A percentile compares a stretch with the other conserved stretches of the same genome.
phyloP scores from a whole-genome alignment of 2,329 filamentous ascomycete species.

The Fulvia fulva region DNA sequence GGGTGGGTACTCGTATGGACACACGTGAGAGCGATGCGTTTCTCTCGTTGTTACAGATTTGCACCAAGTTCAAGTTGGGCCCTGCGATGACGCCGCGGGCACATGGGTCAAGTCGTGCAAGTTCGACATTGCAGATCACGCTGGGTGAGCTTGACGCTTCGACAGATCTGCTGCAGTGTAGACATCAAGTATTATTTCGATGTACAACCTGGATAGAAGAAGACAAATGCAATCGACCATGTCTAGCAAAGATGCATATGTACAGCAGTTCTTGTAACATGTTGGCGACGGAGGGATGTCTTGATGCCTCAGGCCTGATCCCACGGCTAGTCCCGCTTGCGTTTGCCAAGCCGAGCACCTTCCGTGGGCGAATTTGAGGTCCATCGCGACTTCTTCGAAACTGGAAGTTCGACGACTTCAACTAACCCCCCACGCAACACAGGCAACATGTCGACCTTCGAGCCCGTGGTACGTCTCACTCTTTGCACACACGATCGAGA shows the following conservation, averaged over 20 bases:
- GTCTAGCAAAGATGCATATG: too few species aligned
- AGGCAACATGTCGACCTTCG: constrained; percentile 62
- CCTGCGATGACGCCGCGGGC: constrained; percentile 5
- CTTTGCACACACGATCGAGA: background rate
- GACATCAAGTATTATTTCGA: too few species aligned
- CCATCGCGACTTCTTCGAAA: background rate
- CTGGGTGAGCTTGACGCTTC: too few species aligned
- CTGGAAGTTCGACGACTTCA: background rate
- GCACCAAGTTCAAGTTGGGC: background rate
- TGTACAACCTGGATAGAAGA: too few species aligned
- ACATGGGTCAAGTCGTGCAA: constrained; percentile 7
- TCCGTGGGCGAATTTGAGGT: too few species aligned
- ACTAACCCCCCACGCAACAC: constrained; percentile 6
- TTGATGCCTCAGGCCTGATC: background rate
- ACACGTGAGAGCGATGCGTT: constrained; percentile 5
- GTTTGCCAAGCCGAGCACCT: too few species aligned
- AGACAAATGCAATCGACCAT: too few species aligned
- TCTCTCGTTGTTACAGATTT: constrained; percentile 1
- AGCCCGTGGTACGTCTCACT: constrained; percentile 57
- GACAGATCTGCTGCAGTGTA: too few species aligned
- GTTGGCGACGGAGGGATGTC: too few species aligned
- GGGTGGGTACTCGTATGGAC: background rate
- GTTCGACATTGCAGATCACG: background rate
- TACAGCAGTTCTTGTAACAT: too few species aligned
- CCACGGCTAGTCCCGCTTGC: too few species aligned